These are phyloP conservation scores for Mycena indigotica DNA, from an alignment of 768 basidiomycete genomes.

Conservation along the genomic window DNA sequence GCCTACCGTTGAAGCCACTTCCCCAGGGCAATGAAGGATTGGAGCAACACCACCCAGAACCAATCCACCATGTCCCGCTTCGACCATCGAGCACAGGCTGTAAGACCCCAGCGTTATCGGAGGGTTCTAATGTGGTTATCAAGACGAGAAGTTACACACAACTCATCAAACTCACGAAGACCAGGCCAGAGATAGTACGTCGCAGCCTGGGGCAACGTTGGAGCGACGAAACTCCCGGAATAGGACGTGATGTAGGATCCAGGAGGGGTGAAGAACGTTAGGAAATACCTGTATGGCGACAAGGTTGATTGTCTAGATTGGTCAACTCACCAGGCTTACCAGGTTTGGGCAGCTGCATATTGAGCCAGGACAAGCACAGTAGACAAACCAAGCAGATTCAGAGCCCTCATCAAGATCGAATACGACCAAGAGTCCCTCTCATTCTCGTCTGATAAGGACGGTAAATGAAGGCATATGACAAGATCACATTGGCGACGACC, in stretches of 20 bases:
- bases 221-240: constrained; percentile 14
- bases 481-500: too few relatives aligned
- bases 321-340: neutral
- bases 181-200: constrained; percentile 21
- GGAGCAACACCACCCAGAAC: constrained; percentile 16
- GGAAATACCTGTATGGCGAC: constrained; percentile 9
- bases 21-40: constrained; percentile 12
- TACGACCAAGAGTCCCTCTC: too few relatives aligned
- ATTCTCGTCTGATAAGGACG: too few relatives aligned
- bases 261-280: constrained; percentile 16
- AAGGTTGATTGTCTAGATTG: neutral
- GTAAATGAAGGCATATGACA: too few relatives aligned
- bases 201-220: constrained; percentile 14
- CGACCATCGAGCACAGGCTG: constrained; percentile 19
- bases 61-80: constrained; percentile 18
- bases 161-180: constrained; percentile 6
- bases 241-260: constrained; percentile 17
- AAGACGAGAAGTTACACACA: neutral
- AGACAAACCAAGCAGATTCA: too few relatives aligned
- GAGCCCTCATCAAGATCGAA: too few relatives aligned
- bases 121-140: constrained; percentile 1
- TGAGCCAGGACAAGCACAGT: constrained; percentile 1
- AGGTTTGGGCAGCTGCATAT: constrained; percentile 11
- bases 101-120: constrained; percentile 16
- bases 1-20: constrained; percentile 16